These are phyloP conservation scores for Neocucurbitaria cava DNA, from an alignment of 2,329 filamentous ascomycete genomes.

Conservation along the genomic window DNA sequence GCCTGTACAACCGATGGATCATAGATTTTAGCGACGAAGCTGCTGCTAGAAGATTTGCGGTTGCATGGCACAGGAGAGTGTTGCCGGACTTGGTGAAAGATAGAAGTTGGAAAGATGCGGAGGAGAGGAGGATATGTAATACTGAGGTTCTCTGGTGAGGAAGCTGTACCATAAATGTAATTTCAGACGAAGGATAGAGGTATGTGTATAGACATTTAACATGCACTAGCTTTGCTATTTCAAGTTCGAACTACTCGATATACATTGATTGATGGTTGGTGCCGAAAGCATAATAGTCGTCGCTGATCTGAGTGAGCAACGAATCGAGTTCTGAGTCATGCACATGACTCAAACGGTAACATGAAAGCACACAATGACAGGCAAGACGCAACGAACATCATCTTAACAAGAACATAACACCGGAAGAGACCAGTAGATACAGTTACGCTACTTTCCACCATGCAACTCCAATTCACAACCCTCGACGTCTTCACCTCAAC, in stretches of 20 bases:
- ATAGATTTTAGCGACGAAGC: constrained; percentile 62
- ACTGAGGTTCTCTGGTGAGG: constrained; percentile 59
- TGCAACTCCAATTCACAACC: constrained; percentile 44
- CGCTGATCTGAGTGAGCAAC: not conserved
- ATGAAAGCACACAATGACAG: not conserved
- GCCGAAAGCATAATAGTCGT: not conserved
- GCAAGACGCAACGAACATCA: no score
- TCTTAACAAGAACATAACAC: not conserved
- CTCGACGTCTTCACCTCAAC: constrained; percentile 56
- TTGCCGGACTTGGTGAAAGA: constrained; percentile 43
- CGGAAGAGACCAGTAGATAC: not conserved
- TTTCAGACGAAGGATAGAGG: not conserved
- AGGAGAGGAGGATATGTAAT: constrained; percentile 52
- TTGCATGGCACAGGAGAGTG: constrained; percentile 60
- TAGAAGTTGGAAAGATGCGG: constrained; percentile 34
- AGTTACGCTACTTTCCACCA: constrained; percentile 4
- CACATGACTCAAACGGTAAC: not conserved
- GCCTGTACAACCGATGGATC: constrained; percentile 58
- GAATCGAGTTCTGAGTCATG: not conserved
- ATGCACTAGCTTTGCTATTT: not conserved
- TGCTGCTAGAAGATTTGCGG: constrained; percentile 61
- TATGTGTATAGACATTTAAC: not conserved
- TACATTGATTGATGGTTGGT: no score
- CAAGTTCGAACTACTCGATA: not conserved
- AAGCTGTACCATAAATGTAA: not conserved